Evolutionary conservation across 2,329 filamentous ascomycete species (phyloP).

Genomic region (Penicillium sclerotiorum): DNA sequence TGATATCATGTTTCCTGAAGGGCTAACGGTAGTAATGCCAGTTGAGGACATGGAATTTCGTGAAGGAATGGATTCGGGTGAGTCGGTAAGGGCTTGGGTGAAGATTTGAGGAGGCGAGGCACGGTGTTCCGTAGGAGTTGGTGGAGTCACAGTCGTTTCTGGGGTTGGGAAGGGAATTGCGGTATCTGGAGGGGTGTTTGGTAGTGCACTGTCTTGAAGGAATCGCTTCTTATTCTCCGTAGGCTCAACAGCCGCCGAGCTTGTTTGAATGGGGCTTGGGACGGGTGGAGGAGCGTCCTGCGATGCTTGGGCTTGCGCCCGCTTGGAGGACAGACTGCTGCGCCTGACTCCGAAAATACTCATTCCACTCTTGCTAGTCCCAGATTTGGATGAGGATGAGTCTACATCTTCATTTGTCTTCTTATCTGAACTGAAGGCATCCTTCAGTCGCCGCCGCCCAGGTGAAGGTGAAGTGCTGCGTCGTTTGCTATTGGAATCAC

Average conservation of each 20-base stretch:
- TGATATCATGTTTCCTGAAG: slow-evolving; percentile 71
- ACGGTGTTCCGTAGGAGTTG: slow-evolving; percentile 59
- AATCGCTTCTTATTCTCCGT: slow-evolving; percentile 27
- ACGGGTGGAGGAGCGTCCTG: slow-evolving; percentile 37
- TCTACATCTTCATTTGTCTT: slow-evolving; percentile 57
- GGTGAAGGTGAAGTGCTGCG: slow-evolving; percentile 71
- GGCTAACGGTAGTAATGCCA: slow-evolving; percentile 62
- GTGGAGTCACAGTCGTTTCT: slow-evolving; percentile 64
- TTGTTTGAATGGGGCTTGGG: slow-evolving; percentile 36
- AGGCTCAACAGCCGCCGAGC: slow-evolving; percentile 11
- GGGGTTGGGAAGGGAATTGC: slow-evolving; percentile 43
- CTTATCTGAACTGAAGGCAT: slow-evolving; percentile 61
- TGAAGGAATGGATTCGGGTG: slow-evolving; percentile 41
- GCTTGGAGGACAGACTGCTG: slow-evolving; percentile 39
- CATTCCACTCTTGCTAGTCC: slow-evolving; percentile 43
- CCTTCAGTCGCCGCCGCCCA: slow-evolving; percentile 70
- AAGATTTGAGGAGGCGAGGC: slow-evolving; percentile 38
- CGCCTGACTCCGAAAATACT: slow-evolving; percentile 42
- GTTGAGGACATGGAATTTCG: slow-evolving; percentile 30
- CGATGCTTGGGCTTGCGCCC: slow-evolving; percentile 29
- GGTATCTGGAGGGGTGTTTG: slow-evolving; percentile 37
- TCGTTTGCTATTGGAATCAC: slow-evolving; percentile 46
- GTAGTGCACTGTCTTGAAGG: slow-evolving; percentile 26
- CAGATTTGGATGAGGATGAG: slow-evolving; percentile 45
- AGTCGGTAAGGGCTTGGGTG: slow-evolving; percentile 36